phyloP scores from a whole-genome alignment of 2,329 filamentous ascomycete species.

The Calonectria honghensis region DNA sequence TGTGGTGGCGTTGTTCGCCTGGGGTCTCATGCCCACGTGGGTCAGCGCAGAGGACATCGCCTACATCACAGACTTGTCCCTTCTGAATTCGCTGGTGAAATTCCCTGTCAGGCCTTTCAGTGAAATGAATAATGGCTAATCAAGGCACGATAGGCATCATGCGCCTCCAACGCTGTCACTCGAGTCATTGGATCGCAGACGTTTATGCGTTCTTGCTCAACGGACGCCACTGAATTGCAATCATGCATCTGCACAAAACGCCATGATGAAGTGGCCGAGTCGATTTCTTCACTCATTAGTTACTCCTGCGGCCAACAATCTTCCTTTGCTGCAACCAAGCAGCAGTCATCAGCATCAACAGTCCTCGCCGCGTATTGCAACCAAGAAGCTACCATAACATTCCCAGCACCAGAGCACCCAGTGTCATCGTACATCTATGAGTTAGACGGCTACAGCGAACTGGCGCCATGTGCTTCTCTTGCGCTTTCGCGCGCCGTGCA shows the following conservation, averaged over 20 bases:
- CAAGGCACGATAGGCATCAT: not conserved
- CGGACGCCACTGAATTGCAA: not conserved
- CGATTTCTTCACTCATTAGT: not conserved
- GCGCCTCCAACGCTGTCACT: not conserved
- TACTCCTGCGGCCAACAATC: not conserved
- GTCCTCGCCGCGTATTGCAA: constrained; percentile 18
- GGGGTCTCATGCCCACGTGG: not conserved
- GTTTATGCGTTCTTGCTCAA: not conserved
- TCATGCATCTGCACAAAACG: constrained; percentile 7
- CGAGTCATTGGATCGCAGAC: not conserved
- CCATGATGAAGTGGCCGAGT: not conserved
- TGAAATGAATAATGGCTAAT: not conserved
- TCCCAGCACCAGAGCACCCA: not conserved
- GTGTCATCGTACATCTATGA: constrained; percentile 10
- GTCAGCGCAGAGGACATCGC: constrained; percentile 1
- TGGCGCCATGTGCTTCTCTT: not conserved
- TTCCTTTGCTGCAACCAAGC: not conserved
- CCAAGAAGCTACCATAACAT: not conserved
- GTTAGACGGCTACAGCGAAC: constrained; percentile 5
- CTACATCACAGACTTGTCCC: not conserved
- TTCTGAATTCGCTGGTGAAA: not conserved
- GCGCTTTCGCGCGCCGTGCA: not conserved
- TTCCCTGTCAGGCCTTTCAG: not conserved
- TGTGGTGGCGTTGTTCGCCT: not conserved
- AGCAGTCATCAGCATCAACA: constrained; percentile 2